Conservation (phyloP, 2,329 filamentous ascomycete genomes). For the Pseudonectria buxi region DNA sequence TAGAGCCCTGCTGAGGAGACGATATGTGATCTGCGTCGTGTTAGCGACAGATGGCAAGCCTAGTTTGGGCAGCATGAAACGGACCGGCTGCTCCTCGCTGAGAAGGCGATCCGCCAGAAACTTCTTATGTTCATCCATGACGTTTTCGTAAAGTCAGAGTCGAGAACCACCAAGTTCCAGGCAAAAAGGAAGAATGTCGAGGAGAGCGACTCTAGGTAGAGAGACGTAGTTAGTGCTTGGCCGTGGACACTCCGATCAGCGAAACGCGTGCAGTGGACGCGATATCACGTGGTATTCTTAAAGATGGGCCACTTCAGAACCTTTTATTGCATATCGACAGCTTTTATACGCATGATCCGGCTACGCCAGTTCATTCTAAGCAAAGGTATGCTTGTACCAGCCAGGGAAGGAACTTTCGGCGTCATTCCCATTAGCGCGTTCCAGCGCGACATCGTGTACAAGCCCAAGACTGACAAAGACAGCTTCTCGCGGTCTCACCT, state of each 20-base stretch:
- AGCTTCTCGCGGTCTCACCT: too few relatives aligned
- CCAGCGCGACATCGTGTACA: conserved; percentile 10
- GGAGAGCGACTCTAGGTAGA: too few relatives aligned
- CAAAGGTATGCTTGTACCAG: conserved; percentile 3
- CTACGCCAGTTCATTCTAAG: not conserved
- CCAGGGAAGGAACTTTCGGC: conserved; percentile 1
- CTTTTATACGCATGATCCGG: not conserved
- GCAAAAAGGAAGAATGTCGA: not conserved
- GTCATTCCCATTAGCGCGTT: conserved; percentile 17
- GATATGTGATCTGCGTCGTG: conserved; percentile 69
- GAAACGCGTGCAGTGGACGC: conserved; percentile 21
- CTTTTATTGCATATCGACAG: conserved; percentile 1
- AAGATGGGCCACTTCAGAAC: not conserved
- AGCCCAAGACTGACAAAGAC: too few relatives aligned
- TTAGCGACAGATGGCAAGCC: conserved; percentile 9
- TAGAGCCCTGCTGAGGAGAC: conserved; percentile 71
- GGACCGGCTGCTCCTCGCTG: conserved; percentile 65
- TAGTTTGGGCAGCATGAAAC: conserved; percentile 18
- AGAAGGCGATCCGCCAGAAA: conserved; percentile 72
- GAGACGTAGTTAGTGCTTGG: too few relatives aligned
- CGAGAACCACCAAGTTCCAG: not conserved
- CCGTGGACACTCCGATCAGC: not conserved
- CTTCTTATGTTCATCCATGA: conserved; percentile 58
- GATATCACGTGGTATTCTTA: conserved; percentile 28
- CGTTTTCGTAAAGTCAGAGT: not conserved